Percentiles rank a stretch among this genome's conserved stretches.
Conservation (phyloP, 1,284 basidiomycete genomes). For the Microbotryum silenes-acaulis region DNA sequence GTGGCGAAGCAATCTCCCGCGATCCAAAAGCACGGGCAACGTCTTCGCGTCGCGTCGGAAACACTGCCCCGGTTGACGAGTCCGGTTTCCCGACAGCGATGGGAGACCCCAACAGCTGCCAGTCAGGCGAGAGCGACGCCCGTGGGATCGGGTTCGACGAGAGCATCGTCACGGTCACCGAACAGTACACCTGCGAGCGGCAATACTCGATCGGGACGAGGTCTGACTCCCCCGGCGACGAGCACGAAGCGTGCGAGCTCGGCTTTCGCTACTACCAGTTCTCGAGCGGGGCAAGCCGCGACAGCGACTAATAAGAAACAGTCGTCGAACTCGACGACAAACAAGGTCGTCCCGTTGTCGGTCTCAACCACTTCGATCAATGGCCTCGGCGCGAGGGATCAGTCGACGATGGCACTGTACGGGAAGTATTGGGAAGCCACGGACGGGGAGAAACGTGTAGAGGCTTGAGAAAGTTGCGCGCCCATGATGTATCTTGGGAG, state of each 20-base stretch:
- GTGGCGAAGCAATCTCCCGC: constrained; percentile 11
- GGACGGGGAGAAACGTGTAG: too few species aligned
- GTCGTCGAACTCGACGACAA: background rate
- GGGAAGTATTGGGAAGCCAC: too few species aligned
- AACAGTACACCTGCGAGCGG: background rate
- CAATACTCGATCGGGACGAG: background rate
- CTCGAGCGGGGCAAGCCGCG: too few species aligned
- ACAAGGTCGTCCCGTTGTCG: too few species aligned
- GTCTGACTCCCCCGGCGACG: background rate
- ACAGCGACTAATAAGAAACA: background rate
- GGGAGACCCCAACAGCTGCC: constrained; percentile 14
- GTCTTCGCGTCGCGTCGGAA: constrained; percentile 15
- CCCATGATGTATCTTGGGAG: too few species aligned
- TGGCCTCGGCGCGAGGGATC: too few species aligned
- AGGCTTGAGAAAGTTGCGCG: too few species aligned
- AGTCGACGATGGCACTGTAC: too few species aligned
- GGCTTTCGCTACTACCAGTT: background rate
- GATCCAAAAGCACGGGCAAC: constrained; percentile 24
- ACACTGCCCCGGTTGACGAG: background rate
- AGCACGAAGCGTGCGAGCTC: background rate
- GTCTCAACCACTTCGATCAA: too few species aligned
- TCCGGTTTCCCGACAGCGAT: constrained; percentile 1
- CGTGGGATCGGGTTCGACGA: background rate
- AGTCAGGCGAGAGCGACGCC: background rate
- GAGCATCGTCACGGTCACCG: background rate